Conservation (phyloP, 164 flowering plant genomes). For the Vitis cinerea region DNA sequence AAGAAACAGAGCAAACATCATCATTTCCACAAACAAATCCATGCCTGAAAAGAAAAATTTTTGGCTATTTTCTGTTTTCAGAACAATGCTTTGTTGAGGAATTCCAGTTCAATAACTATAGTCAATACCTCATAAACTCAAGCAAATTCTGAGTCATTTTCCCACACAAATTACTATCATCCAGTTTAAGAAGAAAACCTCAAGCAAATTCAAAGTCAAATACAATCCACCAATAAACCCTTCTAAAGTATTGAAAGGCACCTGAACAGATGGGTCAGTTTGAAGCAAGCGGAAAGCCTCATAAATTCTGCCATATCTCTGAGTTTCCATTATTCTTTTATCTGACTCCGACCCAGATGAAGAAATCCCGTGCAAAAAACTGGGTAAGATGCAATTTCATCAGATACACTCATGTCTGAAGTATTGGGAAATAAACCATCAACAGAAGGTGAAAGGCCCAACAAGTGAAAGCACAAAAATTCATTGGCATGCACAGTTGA, state of each 20-base stretch:
- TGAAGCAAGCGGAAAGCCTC: conserved; percentile 26
- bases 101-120: too few species aligned
- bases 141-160: too few species aligned
- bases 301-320: conserved; percentile 12
- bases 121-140: too few species aligned
- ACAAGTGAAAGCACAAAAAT: not conserved
- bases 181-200: too few species aligned
- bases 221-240: too few species aligned
- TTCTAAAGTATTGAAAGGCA: conserved; percentile 3
- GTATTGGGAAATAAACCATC: not conserved
- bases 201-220: too few species aligned
- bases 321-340: conserved; percentile 15
- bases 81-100: too few species aligned
- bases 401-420: not conserved
- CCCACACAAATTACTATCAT: too few species aligned
- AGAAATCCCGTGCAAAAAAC: conserved; percentile 17
- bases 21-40: not conserved
- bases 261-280: conserved; percentile 33
- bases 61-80: too few species aligned
- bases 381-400: conserved; percentile 9
- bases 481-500: not conserved
- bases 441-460: not conserved
- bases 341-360: conserved; percentile 14
- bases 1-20: too few species aligned
- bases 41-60: not conserved